Conservation (phyloP, 441 rosid genomes). For the Capsella rubella region DNA sequence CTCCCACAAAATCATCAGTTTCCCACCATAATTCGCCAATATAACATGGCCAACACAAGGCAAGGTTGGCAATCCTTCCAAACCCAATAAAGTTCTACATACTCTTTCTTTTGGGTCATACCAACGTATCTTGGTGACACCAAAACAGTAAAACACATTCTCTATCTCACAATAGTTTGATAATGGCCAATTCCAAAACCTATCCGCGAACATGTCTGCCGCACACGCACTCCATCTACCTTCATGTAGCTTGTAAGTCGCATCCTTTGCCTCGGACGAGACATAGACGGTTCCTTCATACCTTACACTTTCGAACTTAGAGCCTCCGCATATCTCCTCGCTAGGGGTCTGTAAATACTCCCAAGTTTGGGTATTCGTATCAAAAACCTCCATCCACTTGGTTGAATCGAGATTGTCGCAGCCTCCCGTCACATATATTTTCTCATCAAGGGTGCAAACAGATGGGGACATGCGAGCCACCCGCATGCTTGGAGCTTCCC, state of each 20-base stretch:
- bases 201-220: not conserved
- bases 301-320: not conserved
- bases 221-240: not conserved
- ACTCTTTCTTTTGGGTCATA: not conserved
- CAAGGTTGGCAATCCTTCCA: not conserved
- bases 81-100: not conserved
- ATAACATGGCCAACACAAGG: not conserved
- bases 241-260: not conserved
- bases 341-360: not conserved
- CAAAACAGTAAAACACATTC: not conserved
- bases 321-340: not conserved
- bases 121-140: not conserved
- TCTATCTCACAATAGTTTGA: not conserved
- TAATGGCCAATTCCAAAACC: not conserved
- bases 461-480: not conserved
- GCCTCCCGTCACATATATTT: not conserved
- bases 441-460: not conserved
- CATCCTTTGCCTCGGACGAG: not conserved
- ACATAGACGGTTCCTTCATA: not conserved
- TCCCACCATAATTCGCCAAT: not conserved
- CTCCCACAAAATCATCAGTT: not conserved
- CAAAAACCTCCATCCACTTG: not conserved
- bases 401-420: not conserved
- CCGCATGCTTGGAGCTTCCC: not conserved
- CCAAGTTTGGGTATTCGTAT: not conserved